Evolutionary conservation across 1,139 yeast species (phyloP), one percentile per base, ranked within the genome.

Genomic region (Yamadazyma songkhlaensis): DNA sequence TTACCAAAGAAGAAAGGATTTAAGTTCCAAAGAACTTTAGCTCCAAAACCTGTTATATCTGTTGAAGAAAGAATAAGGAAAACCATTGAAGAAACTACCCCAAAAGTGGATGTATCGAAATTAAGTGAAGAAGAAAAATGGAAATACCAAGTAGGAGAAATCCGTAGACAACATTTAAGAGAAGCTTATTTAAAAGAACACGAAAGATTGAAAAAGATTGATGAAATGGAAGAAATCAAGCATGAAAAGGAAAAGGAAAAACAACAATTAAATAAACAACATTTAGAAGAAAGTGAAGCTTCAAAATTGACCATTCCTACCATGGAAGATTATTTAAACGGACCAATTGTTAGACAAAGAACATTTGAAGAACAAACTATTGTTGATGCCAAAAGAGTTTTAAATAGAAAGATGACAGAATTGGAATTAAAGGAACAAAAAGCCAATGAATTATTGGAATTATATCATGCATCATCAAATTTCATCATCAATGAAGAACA

Each of bases 261-360:
- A 17, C 34, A 29, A 11, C 23, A 27, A 9, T 31, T 25, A 24
- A 42, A 45, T 27, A 50, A 62, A 40, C 51, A 58, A 37, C 47
- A 58, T 51, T 45, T 64, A 50, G 62, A 61, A 46, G 71, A 66
- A 46, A 66, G 80, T 5, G 72, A 68, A 41, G 81, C 88, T 14
- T 73, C 81, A 32, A 64, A 66, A 50, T 73, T 84, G 50, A 85
- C 96, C 2, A 70, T 87, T 37, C 96, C 96, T 32, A 85, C 96
- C 2, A 70, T 89, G 45, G 90, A 84, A 50, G 71, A 77, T 30
- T 72, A 83, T 47, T 65, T 84, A 46, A 58, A 75, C 27, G 86
- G 86, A 3, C 85, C 90, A 12, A 64, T 88, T 44, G 77, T 89
- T 69, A 74, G 84, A 54, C 75, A 66, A 37, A 74, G 96, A 59